phyloP scores from a whole-genome alignment of 139 green algal genomes.

The Mychonastes homosphaera region DNA sequence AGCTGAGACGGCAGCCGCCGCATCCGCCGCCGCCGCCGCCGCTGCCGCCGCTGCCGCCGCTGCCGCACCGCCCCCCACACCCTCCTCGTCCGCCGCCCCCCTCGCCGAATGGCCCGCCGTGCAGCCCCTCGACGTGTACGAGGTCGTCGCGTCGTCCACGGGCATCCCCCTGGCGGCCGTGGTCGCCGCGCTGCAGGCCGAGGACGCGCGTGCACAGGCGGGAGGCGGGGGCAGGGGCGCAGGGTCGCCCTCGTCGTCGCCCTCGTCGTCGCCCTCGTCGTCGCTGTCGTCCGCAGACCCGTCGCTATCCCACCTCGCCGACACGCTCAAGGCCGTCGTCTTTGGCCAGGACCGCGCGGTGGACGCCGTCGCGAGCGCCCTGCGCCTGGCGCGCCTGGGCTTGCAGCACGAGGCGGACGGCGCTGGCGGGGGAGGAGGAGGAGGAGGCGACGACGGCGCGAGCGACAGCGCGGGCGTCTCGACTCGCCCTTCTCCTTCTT shows the following conservation, averaged over 20 bases:
- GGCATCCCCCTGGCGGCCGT: slow-evolving; percentile 38
- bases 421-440: neutral
- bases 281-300: slow-evolving; percentile 5
- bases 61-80: too few relatives aligned
- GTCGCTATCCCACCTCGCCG: slow-evolving; percentile 39
- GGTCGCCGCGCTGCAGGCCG: too few relatives aligned
- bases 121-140: slow-evolving; percentile 22
- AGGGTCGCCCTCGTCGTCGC: too few relatives aligned
- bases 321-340: slow-evolving; percentile 27
- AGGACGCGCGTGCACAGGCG: too few relatives aligned
- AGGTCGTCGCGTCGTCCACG: slow-evolving; percentile 40
- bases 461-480: too few relatives aligned
- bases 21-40: too few relatives aligned
- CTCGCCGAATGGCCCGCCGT: too few relatives aligned
- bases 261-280: too few relatives aligned
- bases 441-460: neutral
- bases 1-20: too few relatives aligned
- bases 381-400: slow-evolving; percentile 38
- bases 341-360: slow-evolving; percentile 53
- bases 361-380: slow-evolving; percentile 28
- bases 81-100: too few relatives aligned
- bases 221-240: neutral
- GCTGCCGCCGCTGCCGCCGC: too few relatives aligned
- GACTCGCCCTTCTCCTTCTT: too few relatives aligned
- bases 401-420: slow-evolving; percentile 1